Evolutionary conservation across 2,329 filamentous ascomycete genomes (phyloP).

Genomic region (Aureobasidium sp.): DNA sequence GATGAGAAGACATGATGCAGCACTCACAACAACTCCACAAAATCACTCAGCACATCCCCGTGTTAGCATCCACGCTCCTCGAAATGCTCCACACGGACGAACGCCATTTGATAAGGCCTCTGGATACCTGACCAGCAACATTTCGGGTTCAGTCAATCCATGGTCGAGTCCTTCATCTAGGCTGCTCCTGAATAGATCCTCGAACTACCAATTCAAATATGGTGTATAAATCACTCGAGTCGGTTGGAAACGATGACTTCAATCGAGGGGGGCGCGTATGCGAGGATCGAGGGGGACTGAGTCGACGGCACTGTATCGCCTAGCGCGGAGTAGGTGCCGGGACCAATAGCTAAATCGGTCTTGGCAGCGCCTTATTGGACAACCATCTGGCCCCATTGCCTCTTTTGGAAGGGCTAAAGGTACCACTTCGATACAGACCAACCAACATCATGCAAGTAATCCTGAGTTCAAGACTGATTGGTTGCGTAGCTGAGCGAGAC

Average conservation of each 20-base stretch:
- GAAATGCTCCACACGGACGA: background rate
- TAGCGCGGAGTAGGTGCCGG: background rate
- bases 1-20: no score
- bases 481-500: no score
- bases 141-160: background rate
- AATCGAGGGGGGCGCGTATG: background rate
- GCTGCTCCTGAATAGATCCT: background rate
- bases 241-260: background rate
- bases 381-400: background rate
- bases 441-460: background rate
- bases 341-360: background rate
- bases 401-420: background rate
- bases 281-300: background rate
- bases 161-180: background rate
- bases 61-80: background rate
- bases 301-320: background rate
- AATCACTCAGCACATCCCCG: background rate
- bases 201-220: background rate
- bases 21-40: background rate
- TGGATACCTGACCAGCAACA: background rate
- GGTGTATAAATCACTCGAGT: background rate
- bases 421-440: background rate
- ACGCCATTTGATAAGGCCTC: background rate
- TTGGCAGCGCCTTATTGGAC: background rate
- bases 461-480: background rate